Percentiles rank a stretch among this genome's conserved stretches.
These are phyloP conservation scores for Lactarius vividus DNA, from an alignment of 768 basidiomycete genomes.

Conservation along the genomic window DNA sequence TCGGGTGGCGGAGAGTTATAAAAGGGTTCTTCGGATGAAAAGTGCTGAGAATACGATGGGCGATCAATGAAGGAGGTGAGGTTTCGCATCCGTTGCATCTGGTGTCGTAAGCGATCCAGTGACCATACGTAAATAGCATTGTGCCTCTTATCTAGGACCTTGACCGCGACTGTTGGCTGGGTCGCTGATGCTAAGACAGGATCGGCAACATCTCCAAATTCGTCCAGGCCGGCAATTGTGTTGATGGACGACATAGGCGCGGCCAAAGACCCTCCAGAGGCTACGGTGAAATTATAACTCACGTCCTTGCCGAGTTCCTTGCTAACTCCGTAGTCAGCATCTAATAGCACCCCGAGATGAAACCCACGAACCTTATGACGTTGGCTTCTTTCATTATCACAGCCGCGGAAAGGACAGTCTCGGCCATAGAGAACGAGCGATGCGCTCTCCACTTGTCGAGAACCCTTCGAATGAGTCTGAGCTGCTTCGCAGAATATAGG, in stretches of 20 bases:
- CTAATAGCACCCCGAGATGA: constrained; percentile 18
- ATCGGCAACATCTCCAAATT: constrained; percentile 93
- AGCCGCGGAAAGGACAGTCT: constrained; percentile 79
- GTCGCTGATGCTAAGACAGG: constrained; percentile 67
- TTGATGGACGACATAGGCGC: constrained; percentile 82
- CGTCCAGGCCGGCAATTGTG: constrained; percentile 80
- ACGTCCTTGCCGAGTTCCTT: constrained; percentile 86
- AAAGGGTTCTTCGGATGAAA: constrained; percentile 91
- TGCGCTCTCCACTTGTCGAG: constrained; percentile 84
- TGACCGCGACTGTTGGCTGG: constrained; percentile 84
- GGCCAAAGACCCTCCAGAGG: constrained; percentile 77
- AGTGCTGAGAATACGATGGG: constrained; percentile 91
- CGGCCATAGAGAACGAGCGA: constrained; percentile 89
- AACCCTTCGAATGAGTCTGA: constrained; percentile 78
- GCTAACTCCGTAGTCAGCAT: constrained; percentile 40
- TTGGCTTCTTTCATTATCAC: constrained; percentile 92
- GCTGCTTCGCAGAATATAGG: constrained; percentile 78
- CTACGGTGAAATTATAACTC: constrained; percentile 87
- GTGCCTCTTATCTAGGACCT: constrained; percentile 86
- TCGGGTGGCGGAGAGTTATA: constrained; percentile 84
- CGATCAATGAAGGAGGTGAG: constrained; percentile 85
- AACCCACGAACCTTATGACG: constrained; percentile 68
- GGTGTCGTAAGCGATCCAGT: constrained; percentile 81
- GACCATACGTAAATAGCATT: constrained; percentile 92
- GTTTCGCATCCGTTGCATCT: constrained; percentile 91